Evolutionary conservation across 192 early-diverging fungal species (phyloP).

Genomic region (Pilobolus umbonatus): DNA sequence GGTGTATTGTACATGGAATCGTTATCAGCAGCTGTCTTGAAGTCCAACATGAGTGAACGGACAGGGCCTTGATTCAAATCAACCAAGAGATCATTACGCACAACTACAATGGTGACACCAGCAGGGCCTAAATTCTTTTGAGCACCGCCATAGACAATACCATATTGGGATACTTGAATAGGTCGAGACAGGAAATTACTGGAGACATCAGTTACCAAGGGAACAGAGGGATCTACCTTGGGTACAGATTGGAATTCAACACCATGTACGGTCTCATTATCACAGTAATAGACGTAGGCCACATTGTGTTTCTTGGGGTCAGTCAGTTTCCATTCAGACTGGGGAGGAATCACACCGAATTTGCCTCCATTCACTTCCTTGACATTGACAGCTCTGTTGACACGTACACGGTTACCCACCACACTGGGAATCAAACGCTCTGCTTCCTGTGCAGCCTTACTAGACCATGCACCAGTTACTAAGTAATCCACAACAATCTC

Average conservation of each 20-base stretch:
- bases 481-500: conserved; percentile 78
- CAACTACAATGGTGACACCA: conserved; percentile 88
- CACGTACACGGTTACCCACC: conserved; percentile 26
- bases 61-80: conserved; percentile 43
- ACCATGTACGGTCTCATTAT: conserved; percentile 98
- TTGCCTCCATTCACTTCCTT: conserved; percentile 45
- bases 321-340: conserved; percentile 63
- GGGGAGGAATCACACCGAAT: conserved; percentile 54
- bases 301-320: conserved; percentile 50
- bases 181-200: conserved; percentile 78
- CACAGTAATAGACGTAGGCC: conserved; percentile 93
- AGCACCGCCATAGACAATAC: conserved; percentile 89
- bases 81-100: conserved; percentile 83
- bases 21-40: conserved; percentile 72
- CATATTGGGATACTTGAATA: conserved; percentile 79
- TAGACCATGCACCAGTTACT: conserved; percentile 89
- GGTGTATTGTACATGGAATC: conserved; percentile 96
- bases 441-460: conserved; percentile 83
- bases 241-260: conserved; percentile 72
- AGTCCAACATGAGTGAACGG: conserved; percentile 82
- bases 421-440: conserved; percentile 62
- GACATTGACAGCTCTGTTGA: conserved; percentile 76
- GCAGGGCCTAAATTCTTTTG: conserved; percentile 96
- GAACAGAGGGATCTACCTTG: conserved; percentile 52
- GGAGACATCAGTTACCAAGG: conserved; percentile 89